These are phyloP conservation scores for Spathaspora sp. DNA, from an alignment of 1,139 yeast genomes.

Conservation along the genomic window DNA sequence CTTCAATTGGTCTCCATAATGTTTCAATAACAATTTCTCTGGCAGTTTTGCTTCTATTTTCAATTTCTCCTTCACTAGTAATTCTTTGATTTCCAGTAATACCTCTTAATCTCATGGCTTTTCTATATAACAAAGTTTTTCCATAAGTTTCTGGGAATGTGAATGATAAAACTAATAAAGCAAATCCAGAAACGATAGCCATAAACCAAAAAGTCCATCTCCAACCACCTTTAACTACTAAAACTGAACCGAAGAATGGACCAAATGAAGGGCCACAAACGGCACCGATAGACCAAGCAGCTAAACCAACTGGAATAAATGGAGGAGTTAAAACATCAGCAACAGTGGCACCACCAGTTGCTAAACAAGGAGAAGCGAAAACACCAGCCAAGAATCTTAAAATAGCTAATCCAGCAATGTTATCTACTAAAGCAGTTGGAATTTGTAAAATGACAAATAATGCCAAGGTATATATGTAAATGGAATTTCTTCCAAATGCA, in stretches of 20 bases:
- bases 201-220: conserved; percentile 49
- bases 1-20: conserved; percentile 33
- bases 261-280: conserved; percentile 35
- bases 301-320: conserved; percentile 28
- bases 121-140: conserved; percentile 43
- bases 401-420: conserved; percentile 31
- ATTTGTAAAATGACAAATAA: conserved; percentile 34
- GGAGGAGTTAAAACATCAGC: conserved; percentile 27
- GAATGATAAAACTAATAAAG: conserved; percentile 30
- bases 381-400: conserved; percentile 36
- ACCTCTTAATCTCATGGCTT: conserved; percentile 47
- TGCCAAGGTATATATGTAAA: conserved; percentile 30
- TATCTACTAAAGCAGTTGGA: conserved; percentile 30
- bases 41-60: conserved; percentile 28
- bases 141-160: conserved; percentile 54
- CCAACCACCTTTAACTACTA: conserved; percentile 32
- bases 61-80: conserved; percentile 44
- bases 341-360: conserved; percentile 40
- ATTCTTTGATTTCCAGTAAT: conserved; percentile 42
- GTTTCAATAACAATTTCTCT: conserved; percentile 22
- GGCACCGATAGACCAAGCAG: conserved; percentile 32
- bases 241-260: conserved; percentile 31
- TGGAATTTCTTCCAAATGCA: conserved; percentile 52
- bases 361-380: conserved; percentile 37
- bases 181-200: conserved; percentile 33